A percentile compares a stretch with the other conserved stretches of the same genome.
Evolutionary conservation across 441 rosid species (phyloP).

Genomic region (Viola pubescens): DNA sequence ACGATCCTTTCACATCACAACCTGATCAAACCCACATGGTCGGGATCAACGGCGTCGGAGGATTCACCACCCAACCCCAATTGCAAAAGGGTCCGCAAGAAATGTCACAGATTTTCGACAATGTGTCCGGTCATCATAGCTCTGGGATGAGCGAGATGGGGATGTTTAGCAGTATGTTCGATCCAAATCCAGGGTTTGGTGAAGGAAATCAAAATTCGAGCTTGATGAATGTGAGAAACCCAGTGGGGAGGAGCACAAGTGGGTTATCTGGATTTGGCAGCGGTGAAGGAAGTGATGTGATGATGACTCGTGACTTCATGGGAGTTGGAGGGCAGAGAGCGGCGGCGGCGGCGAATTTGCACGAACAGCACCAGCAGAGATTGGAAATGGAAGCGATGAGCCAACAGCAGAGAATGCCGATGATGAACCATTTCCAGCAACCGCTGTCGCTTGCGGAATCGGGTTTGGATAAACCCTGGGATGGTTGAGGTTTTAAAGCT

Average conservation of each 20-base stretch:
- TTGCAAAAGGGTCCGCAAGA: constrained; percentile 31
- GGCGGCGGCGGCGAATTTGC: constrained; percentile 24
- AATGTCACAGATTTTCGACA: constrained; percentile 30
- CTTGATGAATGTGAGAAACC: constrained; percentile 27
- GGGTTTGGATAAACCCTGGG: constrained; percentile 51
- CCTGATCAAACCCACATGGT: constrained; percentile 29
- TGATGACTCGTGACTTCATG: constrained; percentile 53
- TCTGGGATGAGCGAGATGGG: constrained; percentile 37
- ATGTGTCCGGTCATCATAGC: constrained; percentile 13
- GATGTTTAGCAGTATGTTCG: constrained; percentile 36
- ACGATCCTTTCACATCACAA: constrained; percentile 25
- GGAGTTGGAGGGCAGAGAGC: constrained; percentile 34
- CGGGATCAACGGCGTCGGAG: constrained; percentile 25
- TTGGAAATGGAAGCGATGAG: constrained; percentile 40
- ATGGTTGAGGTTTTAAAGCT: constrained; percentile 23
- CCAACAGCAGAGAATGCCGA: constrained; percentile 25
- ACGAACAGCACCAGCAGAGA: constrained; percentile 29
- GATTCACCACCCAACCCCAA: constrained; percentile 20
- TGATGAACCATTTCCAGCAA: constrained; percentile 40
- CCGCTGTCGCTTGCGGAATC: constrained; percentile 44
- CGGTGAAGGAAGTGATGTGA: constrained; percentile 11
- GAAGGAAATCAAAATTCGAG: constrained; percentile 21
- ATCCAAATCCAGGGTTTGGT: constrained; percentile 25
- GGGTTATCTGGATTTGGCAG: constrained; percentile 25
- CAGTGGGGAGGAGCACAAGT: constrained; percentile 12